A percentile compares a stretch with the other conserved stretches of the same genome.
phyloP scores from a whole-genome alignment of 2,329 filamentous ascomycete genomes.

The Elsinoe fawcettii region DNA sequence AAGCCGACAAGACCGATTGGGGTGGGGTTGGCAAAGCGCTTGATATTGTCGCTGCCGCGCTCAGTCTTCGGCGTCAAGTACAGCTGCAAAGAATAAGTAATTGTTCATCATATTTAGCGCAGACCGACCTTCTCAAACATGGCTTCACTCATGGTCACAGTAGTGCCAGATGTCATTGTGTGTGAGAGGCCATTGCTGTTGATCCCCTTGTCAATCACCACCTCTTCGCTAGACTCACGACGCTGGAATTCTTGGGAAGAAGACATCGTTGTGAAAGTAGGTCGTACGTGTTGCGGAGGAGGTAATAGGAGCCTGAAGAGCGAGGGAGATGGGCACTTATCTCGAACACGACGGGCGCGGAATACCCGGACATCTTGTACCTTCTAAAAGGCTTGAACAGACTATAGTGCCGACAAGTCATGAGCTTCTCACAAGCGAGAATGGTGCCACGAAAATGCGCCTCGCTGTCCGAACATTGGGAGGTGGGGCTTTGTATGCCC shows the following conservation, averaged over 20 bases:
- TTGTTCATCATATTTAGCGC: neutral
- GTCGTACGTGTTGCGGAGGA: neutral
- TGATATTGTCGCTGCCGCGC: constrained; percentile 19
- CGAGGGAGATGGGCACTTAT: neutral
- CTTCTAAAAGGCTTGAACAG: neutral
- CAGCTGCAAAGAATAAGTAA: neutral
- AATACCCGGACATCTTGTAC: constrained; percentile 8
- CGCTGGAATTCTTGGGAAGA: neutral
- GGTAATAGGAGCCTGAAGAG: neutral
- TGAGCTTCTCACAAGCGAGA: constrained; percentile 4
- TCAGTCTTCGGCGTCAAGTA: constrained; percentile 25
- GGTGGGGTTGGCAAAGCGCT: constrained; percentile 26
- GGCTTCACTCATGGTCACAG: constrained; percentile 7
- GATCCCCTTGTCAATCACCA: neutral
- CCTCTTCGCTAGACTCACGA: neutral
- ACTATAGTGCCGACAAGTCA: neutral
- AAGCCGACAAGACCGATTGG: constrained; percentile 29
- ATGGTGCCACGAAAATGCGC: neutral
- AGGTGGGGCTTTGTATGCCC: constrained; percentile 1
- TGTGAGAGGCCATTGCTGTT: neutral
- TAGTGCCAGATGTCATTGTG: constrained; percentile 7
- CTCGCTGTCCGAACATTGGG: neutral
- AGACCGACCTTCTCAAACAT: constrained; percentile 5
- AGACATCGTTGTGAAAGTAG: neutral
- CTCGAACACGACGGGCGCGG: neutral